Conservation (phyloP, 805 yeast species). For the Tetrapisispora arboricola region DNA sequence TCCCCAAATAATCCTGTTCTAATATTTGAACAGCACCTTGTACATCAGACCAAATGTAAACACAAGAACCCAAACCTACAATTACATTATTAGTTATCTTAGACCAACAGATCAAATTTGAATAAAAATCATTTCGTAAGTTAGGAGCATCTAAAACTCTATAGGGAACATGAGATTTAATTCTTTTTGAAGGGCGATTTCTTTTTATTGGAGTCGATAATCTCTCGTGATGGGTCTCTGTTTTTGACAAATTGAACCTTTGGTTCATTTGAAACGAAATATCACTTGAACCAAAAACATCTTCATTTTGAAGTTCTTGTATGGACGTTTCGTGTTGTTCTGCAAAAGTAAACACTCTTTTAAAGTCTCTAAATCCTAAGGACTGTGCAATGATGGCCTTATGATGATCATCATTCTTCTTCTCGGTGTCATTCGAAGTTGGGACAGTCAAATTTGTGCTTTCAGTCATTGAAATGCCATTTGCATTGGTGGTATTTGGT, state of each 20-base stretch:
- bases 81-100: constrained; percentile 38
- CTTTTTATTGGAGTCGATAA: neutral
- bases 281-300: constrained; percentile 12
- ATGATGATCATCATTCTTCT: constrained; percentile 14
- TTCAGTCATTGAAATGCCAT: neutral
- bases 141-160: constrained; percentile 60
- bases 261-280: constrained; percentile 16
- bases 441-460: too few species aligned
- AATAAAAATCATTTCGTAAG: constrained; percentile 65
- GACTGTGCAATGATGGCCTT: constrained; percentile 40
- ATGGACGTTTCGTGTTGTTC: neutral
- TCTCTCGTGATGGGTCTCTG: constrained; percentile 5
- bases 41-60: constrained; percentile 53
- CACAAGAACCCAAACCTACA: constrained; percentile 53
- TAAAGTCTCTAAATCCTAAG: constrained; percentile 33
- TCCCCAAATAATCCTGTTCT: constrained; percentile 27
- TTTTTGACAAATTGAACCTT: constrained; percentile 9
- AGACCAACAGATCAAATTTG: constrained; percentile 71
- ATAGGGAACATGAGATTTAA: constrained; percentile 35
- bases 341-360: constrained; percentile 34
- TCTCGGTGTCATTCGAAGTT: neutral
- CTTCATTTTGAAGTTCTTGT: neutral
- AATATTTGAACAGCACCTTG: constrained; percentile 37
- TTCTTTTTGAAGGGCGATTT: constrained; percentile 17
- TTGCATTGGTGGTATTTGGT: neutral